phyloP scores from a whole-genome alignment of 495 filamentous ascomycete species.

The Lentithecium fluviatile region DNA sequence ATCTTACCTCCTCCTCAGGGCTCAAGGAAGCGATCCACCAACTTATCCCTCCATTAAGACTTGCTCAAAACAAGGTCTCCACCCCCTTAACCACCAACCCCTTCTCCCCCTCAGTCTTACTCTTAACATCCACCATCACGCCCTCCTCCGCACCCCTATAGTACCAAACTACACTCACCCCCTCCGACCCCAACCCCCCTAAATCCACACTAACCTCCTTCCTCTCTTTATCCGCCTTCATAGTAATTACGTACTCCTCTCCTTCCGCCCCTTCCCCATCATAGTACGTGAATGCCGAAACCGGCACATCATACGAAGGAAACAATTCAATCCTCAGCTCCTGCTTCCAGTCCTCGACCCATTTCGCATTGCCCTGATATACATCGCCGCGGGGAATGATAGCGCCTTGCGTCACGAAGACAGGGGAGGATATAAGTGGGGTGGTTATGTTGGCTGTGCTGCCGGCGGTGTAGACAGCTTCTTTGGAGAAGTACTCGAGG shows the following conservation, averaged over 20 bases:
- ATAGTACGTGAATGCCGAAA: constrained; percentile 32
- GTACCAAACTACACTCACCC: constrained; percentile 3
- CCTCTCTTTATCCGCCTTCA: constrained; percentile 2
- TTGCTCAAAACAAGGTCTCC: constrained; percentile 6
- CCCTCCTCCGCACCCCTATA: not conserved
- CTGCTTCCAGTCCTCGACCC: constrained; percentile 38
- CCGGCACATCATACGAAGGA: constrained; percentile 31
- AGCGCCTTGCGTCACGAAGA: constrained; percentile 39
- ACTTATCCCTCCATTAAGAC: no score
- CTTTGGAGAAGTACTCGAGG: constrained; percentile 38
- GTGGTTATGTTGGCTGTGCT: constrained; percentile 22
- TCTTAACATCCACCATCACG: not conserved
- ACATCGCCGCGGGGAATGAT: constrained; percentile 40
- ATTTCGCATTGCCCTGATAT: constrained; percentile 39
- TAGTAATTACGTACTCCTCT: not conserved
- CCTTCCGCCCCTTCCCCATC: constrained; percentile 10
- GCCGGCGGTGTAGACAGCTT: constrained; percentile 27
- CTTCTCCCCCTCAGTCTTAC: not conserved
- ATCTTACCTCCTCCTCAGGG: no score
- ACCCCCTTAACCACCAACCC: not conserved
- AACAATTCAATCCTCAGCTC: constrained; percentile 38
- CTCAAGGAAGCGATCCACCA: not conserved
- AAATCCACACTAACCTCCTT: constrained; percentile 10
- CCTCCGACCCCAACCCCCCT: constrained; percentile 6
- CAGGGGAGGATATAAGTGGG: constrained; percentile 30